Percentiles rank a stretch among this genome's conserved stretches.
Conservation (phyloP, 1,139 yeast species). For the Saccharomyces uvarum region DNA sequence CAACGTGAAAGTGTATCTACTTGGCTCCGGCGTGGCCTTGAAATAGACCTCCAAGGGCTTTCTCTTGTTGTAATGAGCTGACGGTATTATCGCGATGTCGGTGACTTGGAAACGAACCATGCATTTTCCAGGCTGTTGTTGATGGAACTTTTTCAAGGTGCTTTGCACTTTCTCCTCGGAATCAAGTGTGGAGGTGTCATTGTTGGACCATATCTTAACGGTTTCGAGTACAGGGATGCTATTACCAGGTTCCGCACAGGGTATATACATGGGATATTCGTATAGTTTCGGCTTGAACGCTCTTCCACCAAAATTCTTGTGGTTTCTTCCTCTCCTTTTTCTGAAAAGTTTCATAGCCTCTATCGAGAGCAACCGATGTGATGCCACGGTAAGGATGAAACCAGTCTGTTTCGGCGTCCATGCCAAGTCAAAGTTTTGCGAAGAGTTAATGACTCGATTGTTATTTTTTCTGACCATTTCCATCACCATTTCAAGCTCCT, state of each 20-base stretch:
- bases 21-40: background rate
- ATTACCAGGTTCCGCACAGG: conserved; percentile 10
- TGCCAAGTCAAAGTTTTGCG: background rate
- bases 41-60: background rate
- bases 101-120: background rate
- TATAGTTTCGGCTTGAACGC: background rate
- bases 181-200: background rate
- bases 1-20: background rate
- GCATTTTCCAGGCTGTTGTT: background rate
- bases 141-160: background rate
- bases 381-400: conserved; percentile 13
- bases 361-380: conserved; percentile 12
- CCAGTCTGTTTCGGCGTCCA: conserved; percentile 17
- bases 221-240: conserved; percentile 8
- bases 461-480: background rate
- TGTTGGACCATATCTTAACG: conserved; percentile 12
- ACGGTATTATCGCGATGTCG: background rate
- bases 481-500: background rate
- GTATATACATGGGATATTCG: conserved; percentile 19
- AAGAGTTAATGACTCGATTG: background rate
- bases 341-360: conserved; percentile 9
- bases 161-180: background rate
- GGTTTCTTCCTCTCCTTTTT: conserved; percentile 5
- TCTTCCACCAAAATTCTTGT: conserved; percentile 7
- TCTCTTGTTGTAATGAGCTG: background rate